Base-by-base conservation (phyloP, 202 grass and related monocot species). In the Digitaria exilis region DNA sequence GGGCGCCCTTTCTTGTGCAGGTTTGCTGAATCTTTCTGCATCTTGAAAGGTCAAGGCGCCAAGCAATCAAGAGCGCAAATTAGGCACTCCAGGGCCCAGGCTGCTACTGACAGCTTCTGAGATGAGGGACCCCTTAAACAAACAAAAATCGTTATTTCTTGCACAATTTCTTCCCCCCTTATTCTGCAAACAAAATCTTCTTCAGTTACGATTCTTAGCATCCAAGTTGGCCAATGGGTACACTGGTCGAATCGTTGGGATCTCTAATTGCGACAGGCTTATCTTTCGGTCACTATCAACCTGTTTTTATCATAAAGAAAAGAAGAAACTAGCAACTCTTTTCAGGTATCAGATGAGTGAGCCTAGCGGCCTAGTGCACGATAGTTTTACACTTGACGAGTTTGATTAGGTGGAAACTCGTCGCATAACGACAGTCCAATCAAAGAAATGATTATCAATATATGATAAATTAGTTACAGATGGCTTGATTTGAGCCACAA, bases 401-500 rank as follows among this genome's bases (percentile, higher is more conserved):
- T 77, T 82, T 82, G 31, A 29, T 51, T 86, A 22, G 19, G 18
- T 1, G 30, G 50, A 34, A 73, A 61, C 52, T 73, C 73, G 51
- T 69, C 5, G 12, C 73, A 22, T 67, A 19, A 34, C 29, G 78
- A 78, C 49, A 81, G 56, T 17, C 32, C 32, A 43, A 56, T 28
- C 29, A 60, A 73, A n/a, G 24, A 30, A 34, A 26, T 73, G 39
- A 65, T 10, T 18, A 45, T 17, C n/a, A 76, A 5, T 76, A 8
- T 61, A 75, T 46, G 49, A 34, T 86, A 61, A 73, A 61, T n/a
- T 51, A 34, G 50, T 42, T 66, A 2, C 68, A 62, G 58, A 17
- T 86, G 79, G 42, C 43, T 6, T 0, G 67, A 60, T 79, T 68
- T 79, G 41, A 83, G 42, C 79, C 83, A 75, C 88, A 79, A 54